Evolutionary conservation across 768 basidiomycete species (phyloP), one percentile per base, ranked within the genome.

Genomic region (Boletus reticuloceps): DNA sequence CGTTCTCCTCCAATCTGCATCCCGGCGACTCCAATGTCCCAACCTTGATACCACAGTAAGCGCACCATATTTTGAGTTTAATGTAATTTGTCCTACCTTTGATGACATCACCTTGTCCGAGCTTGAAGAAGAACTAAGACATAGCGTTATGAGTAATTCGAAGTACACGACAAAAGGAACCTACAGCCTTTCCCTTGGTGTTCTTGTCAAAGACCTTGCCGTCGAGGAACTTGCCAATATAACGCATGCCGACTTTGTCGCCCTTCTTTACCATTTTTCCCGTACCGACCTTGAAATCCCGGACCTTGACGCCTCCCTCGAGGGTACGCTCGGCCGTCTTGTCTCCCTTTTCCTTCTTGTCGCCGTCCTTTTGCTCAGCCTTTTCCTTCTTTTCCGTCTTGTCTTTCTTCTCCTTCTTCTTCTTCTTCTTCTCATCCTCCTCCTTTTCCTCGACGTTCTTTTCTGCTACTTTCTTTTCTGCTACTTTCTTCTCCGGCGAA

Each of bases 1-100:
- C 96, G 84, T 73, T 98, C 94, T 27, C 95, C 94, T 39, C 85
- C 89, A 39, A 88, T 84, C 63, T 91, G 86, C 94, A 98, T 97
- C 34, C 96, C 96, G 31, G 78, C 85, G 53, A 98, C 79, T 39
- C 95, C 96, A 65, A 91, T 77, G 63, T 98, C 96, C 94, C 95
- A 97, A 44, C 89, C 85, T n/a, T 88, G 54, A 25, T 29, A 17
- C 44, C 12, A 50, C 16, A 38, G 47, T 59, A 13, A 66, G 50
- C 39, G 11, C 19, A 55, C 38, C 17, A 34, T 6, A 19, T 19
- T 8, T 44, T 32, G 52, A 16, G 27, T 16, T 22, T 31, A 31
- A 58, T 13, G 6, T 19, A 19, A 41, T 45, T 39, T 42, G 32
- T 56, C 75, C 44, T 54, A 85, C 88, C 90, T 77, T 93, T 92